Percentiles rank a stretch among this genome's conserved stretches.
Conservation (phyloP, 352 stramenopile species). For the Phytophthora cryptogea region DNA sequence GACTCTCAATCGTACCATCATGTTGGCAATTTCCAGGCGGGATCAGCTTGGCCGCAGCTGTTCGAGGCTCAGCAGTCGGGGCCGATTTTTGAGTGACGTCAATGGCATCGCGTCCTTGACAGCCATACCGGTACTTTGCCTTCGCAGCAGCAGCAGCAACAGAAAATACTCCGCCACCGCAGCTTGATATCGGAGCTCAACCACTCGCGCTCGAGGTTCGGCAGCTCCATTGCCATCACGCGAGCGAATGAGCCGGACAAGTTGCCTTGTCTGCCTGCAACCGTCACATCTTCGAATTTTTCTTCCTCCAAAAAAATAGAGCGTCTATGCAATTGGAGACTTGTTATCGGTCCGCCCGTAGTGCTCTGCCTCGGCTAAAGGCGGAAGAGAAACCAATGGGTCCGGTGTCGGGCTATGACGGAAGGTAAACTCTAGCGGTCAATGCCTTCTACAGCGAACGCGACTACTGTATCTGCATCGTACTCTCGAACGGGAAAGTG, state of each 20-base stretch:
- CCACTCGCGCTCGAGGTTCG: no score
- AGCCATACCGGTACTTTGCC: not conserved
- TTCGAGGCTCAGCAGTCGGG: not conserved
- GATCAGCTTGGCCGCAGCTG: not conserved
- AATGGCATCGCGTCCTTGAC: not conserved
- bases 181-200: no score
- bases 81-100: slow-evolving; percentile 1
- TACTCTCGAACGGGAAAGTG: slow-evolving; percentile 10
- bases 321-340: not conserved
- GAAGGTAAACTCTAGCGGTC: no score
- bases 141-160: not conserved
- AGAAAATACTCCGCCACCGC: not conserved
- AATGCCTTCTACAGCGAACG: not conserved
- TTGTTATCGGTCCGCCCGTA: slow-evolving; percentile 3
- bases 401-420: not conserved
- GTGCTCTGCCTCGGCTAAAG: not conserved
- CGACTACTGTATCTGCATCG: slow-evolving; percentile 5
- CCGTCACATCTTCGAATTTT: slow-evolving; percentile 32
- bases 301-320: slow-evolving; percentile 24
- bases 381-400: slow-evolving; percentile 1
- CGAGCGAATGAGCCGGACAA: slow-evolving; percentile 20
- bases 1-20: not conserved
- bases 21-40: not conserved
- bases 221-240: no score
- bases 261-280: slow-evolving; percentile 1